Evolutionary conservation across 257 asterid genomes (phyloP), one percentile per base, ranked within the genome.

Genomic region (Primulina huaijiensis): DNA sequence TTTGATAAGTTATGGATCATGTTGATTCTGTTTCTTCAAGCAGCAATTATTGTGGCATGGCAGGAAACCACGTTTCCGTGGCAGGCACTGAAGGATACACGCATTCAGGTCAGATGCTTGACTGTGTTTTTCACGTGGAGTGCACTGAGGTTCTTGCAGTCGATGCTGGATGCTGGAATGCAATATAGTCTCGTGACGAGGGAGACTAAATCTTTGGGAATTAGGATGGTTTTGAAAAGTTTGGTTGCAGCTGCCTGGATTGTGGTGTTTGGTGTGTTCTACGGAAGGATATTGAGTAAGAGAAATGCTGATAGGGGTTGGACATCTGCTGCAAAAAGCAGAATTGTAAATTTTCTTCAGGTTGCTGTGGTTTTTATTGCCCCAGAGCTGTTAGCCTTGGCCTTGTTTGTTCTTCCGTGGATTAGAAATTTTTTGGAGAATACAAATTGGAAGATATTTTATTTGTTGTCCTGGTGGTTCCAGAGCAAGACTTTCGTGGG

Each of bases 391-490:
- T 79, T 94, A 77, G 89, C 97, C 8, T 62, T 88, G 76, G 91
- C 84, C 43, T 81, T 94, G 62, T 94, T 94, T 79, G 19, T 90
- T 64, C 52, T 94, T 68, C 99, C 99, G 0, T 94, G 97, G 99
- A 68, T 94, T 66, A 83, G 97, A 69, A 94, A 90, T 76, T 90
- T 87, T 73, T 74, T 94, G 68, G 99, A 94, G 89, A 94, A 89
- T 69, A 84, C 92, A 4, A 91, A 94, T 65, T 94, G 96, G 99
- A 94, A 81, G 86, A 78, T 94, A 70, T 83, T 94, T 72, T 83
- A 94, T 79, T 11, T 87, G 90, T 77, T 94, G 72, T 80, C 95
- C 6, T 94, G 99, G 99, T 94, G 99, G 99, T 94, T 94, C 79
- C 99, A 94, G 72, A 79, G 96, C 84, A 86, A 92, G 77, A 86